A percentile compares a stretch with the other conserved stretches of the same genome.
Evolutionary conservation across 2,329 filamentous ascomycete species (phyloP).

Genomic region (Fusarium odoratissimum): DNA sequence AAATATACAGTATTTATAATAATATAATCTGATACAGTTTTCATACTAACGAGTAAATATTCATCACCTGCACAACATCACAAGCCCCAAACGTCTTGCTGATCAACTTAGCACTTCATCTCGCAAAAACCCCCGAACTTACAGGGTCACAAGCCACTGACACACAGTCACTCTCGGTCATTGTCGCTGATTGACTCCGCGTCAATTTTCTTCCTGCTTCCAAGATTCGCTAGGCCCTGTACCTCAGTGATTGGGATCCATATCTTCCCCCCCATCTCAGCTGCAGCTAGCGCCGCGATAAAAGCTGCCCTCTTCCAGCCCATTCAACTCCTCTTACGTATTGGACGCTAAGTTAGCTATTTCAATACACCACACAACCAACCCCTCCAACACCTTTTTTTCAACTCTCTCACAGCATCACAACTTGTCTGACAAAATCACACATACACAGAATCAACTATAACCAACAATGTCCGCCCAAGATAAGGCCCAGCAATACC

Average conservation of each 20-base stretch:
- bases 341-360: constrained; percentile 32
- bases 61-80: constrained; percentile 41
- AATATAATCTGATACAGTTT: background rate
- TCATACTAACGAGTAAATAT: constrained; percentile 10
- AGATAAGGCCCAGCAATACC: constrained; percentile 80
- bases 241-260: background rate
- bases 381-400: constrained; percentile 35
- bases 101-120: constrained; percentile 25
- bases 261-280: constrained; percentile 17
- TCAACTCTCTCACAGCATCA: constrained; percentile 28
- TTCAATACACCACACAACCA: constrained; percentile 37
- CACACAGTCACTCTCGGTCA: constrained; percentile 42
- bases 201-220: constrained; percentile 46
- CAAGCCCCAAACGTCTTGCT: constrained; percentile 19
- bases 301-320: constrained; percentile 40
- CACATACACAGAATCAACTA: constrained; percentile 24
- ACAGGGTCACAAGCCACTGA: constrained; percentile 47
- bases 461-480: constrained; percentile 71
- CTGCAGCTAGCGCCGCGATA: constrained; percentile 44
- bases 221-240: constrained; percentile 31
- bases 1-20: constrained; percentile 9
- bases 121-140: constrained; percentile 14
- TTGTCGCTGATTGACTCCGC: constrained; percentile 44
- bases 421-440: constrained; percentile 43
- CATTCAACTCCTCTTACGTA: constrained; percentile 37